phyloP scores from a whole-genome alignment of 1,139 yeast species.

The Debaryomyces sp. region DNA sequence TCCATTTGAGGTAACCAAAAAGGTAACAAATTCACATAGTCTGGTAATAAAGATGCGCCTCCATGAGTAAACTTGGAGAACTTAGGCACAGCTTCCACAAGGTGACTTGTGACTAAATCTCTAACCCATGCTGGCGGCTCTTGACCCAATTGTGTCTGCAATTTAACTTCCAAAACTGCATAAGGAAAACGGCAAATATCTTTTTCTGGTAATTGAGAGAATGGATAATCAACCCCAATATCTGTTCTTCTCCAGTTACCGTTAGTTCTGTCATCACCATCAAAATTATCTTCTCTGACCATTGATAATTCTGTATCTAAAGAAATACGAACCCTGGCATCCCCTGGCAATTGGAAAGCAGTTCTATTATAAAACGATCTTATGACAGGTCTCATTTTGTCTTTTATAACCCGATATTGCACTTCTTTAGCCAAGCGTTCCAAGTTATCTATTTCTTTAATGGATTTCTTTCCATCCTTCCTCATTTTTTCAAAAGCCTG shows the following conservation, averaged over 20 bases:
- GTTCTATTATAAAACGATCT: slow-evolving; percentile 97
- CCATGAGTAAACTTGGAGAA: slow-evolving; percentile 97
- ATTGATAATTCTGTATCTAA: slow-evolving; percentile 92
- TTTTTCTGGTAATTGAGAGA: slow-evolving; percentile 75
- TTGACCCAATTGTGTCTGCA: slow-evolving; percentile 97
- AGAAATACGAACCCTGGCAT: slow-evolving; percentile 97
- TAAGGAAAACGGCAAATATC: slow-evolving; percentile 95
- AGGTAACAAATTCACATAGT: slow-evolving; percentile 80
- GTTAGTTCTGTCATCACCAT: slow-evolving; percentile 85
- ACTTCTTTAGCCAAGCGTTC: slow-evolving; percentile 92
- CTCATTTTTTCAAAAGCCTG: slow-evolving; percentile 92
- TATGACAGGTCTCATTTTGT: slow-evolving; percentile 88
- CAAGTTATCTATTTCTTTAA: slow-evolving; percentile 85
- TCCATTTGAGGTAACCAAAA: slow-evolving; percentile 99
- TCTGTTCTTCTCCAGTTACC: slow-evolving; percentile 98
- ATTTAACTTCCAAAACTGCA: slow-evolving; percentile 94
- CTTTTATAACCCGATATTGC: slow-evolving; percentile 84
- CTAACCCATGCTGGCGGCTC: slow-evolving; percentile 98
- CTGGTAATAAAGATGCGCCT: slow-evolving; percentile 84
- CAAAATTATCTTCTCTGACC: slow-evolving; percentile 97
- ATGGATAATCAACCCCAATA: slow-evolving; percentile 97
- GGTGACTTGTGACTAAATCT: slow-evolving; percentile 85
- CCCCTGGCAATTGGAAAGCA: slow-evolving; percentile 98
- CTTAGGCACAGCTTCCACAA: slow-evolving; percentile 97
- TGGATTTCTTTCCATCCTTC: slow-evolving; percentile 86